phyloP scores from a whole-genome alignment of 495 filamentous ascomycete genomes.

The Xylaria venustula region DNA sequence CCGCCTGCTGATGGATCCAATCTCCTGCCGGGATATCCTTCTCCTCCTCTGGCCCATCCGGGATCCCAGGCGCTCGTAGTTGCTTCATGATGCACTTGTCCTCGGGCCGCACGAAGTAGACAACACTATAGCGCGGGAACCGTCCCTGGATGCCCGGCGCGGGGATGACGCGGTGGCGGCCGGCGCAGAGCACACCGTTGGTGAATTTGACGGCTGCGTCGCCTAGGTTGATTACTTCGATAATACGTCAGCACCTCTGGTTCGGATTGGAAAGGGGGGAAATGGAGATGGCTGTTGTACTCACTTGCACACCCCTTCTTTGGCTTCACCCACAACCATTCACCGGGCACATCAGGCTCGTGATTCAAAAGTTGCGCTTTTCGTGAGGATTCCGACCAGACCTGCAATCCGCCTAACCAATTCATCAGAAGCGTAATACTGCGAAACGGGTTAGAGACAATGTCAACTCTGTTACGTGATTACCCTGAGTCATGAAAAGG shows the following conservation, averaged over 20 bases:
- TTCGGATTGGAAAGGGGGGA: too few species aligned
- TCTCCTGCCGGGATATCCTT: conserved; percentile 46
- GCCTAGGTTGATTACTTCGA: conserved; percentile 59
- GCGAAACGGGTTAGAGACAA: not conserved
- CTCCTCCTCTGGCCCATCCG: conserved; percentile 24
- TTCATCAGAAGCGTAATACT: conserved; percentile 61
- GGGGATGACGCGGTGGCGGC: conserved; percentile 62
- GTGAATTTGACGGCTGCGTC: conserved; percentile 66
- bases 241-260: not conserved
- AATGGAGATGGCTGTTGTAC: not conserved
- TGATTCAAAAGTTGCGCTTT: conserved; percentile 20
- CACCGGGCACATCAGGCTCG: conserved; percentile 34
- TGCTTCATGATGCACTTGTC: conserved; percentile 53
- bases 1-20: conserved; percentile 48
- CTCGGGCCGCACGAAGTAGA: conserved; percentile 62
- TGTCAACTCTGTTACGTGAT: not conserved
- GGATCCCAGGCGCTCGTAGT: conserved; percentile 36
- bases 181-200: conserved; percentile 57
- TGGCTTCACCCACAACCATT: conserved; percentile 62
- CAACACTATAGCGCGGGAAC: conserved; percentile 56
- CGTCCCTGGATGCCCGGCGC: conserved; percentile 54
- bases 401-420: conserved; percentile 59
- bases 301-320: conserved; percentile 50
- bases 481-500: conserved; percentile 16
- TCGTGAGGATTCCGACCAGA: conserved; percentile 43